Evolutionary conservation across 2,329 filamentous ascomycete species (phyloP).

Genomic region (Verticillium klebahnii): DNA sequence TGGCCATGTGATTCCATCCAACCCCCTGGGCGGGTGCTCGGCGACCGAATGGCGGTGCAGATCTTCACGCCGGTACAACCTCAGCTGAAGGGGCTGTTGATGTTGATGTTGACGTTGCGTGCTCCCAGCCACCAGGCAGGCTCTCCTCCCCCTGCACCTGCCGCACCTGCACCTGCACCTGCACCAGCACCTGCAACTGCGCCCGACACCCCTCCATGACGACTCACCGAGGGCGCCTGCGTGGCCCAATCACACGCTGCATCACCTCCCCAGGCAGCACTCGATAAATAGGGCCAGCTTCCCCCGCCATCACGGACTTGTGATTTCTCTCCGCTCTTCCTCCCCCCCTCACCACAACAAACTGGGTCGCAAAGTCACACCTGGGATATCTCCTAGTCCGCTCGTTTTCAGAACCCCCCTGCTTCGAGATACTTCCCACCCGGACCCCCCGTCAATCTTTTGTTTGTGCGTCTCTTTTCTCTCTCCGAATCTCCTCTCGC

Average conservation of each 20-base stretch:
- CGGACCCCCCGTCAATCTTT: constrained; percentile 49
- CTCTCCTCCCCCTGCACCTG: neutral
- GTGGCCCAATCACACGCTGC: neutral
- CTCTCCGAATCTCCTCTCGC: constrained; percentile 21
- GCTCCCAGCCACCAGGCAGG: neutral
- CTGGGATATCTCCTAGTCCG: constrained; percentile 48
- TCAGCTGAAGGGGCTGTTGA: neutral
- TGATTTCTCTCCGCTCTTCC: constrained; percentile 37
- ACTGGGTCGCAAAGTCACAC: constrained; percentile 55
- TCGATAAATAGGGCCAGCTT: neutral
- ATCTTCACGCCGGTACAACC: neutral
- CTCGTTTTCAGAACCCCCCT: constrained; percentile 34
- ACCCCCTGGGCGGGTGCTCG: too few species aligned
- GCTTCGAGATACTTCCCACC: constrained; percentile 38
- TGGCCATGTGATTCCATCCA: too few species aligned
- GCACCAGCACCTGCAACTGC: neutral
- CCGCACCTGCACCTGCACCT: neutral
- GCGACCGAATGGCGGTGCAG: neutral
- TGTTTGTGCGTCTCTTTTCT: constrained; percentile 35
- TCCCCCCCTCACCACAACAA: constrained; percentile 50
- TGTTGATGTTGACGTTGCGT: neutral
- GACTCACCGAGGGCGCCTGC: neutral
- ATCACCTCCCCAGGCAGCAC: neutral
- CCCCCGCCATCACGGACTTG: constrained; percentile 8
- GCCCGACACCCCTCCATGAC: neutral